Percentiles rank a stretch among this genome's conserved stretches.
Conservation (phyloP, 2,329 filamentous ascomycete genomes). For the Periconia macrospinosa region DNA sequence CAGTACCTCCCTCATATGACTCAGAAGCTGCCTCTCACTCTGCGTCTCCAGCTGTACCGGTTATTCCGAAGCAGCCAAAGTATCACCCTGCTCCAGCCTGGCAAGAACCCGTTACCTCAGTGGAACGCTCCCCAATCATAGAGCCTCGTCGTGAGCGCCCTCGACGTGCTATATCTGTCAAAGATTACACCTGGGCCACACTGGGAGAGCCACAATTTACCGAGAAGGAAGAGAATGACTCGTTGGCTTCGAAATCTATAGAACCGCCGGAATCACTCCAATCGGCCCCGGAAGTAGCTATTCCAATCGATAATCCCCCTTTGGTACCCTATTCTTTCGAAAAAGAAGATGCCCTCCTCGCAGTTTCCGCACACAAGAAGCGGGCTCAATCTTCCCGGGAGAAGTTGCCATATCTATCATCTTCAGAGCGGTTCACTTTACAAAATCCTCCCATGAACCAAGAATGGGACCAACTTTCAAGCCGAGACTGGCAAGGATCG, state of each 20-base stretch:
- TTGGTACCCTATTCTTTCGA: conserved; percentile 20
- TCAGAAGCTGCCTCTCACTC: not conserved
- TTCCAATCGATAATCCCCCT: conserved; percentile 19
- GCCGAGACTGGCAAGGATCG: conserved; percentile 31
- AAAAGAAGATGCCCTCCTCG: conserved; percentile 22
- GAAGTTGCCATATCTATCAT: conserved; percentile 31
- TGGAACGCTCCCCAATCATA: conserved; percentile 21
- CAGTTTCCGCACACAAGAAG: conserved; percentile 5
- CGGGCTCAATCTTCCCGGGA: not conserved
- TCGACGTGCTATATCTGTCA: conserved; percentile 23
- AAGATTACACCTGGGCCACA: conserved; percentile 31
- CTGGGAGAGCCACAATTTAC: conserved; percentile 3
- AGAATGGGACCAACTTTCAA: conserved; percentile 27
- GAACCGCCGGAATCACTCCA: conserved; percentile 15
- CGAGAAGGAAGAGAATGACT: conserved; percentile 6
- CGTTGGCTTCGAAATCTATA: conserved; percentile 7
- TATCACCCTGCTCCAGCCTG: no score
- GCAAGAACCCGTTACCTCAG: not conserved
- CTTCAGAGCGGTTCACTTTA: conserved; percentile 20
- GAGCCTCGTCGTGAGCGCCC: conserved; percentile 21
- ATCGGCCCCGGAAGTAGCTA: conserved; percentile 11
- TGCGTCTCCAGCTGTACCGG: not conserved
- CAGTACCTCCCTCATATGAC: conserved; percentile 17
- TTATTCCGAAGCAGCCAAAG: no score
- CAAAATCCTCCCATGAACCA: conserved; percentile 11